Evolutionary conservation across 2,329 filamentous ascomycete genomes (phyloP).

Genomic region (Malbranchea zuffiana): DNA sequence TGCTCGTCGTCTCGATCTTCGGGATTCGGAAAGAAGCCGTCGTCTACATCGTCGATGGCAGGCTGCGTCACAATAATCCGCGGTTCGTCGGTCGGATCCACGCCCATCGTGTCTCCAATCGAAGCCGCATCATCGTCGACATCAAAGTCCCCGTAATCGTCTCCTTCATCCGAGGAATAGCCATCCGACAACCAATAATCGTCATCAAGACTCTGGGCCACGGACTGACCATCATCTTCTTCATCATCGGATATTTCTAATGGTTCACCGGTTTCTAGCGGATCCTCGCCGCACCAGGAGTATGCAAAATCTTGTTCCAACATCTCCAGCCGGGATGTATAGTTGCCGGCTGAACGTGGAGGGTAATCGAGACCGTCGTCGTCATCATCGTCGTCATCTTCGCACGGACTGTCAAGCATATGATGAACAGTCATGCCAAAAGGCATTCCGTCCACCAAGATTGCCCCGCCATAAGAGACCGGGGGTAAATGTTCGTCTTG

Average conservation of each 20-base stretch:
- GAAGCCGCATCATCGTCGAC: conserved; percentile 44
- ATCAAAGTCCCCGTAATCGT: conserved; percentile 37
- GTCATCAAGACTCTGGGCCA: conserved; percentile 29
- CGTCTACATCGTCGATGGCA: conserved; percentile 73
- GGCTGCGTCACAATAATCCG: conserved; percentile 81
- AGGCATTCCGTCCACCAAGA: conserved; percentile 71
- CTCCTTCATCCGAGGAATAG: conserved; percentile 43
- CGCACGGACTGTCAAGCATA: conserved; percentile 64
- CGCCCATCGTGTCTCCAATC: conserved; percentile 65
- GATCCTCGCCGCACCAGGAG: conserved; percentile 30
- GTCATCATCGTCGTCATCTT: conserved; percentile 39
- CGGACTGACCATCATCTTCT: conserved; percentile 33
- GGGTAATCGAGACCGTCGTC: conserved; percentile 29
- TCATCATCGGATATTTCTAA: conserved; percentile 46
- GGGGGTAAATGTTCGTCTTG: conserved; percentile 77
- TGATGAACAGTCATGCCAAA: conserved; percentile 97
- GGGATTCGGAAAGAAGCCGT: conserved; percentile 70
- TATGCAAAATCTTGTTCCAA: conserved; percentile 24
- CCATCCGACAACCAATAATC: conserved; percentile 38
- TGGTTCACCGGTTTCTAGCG: conserved; percentile 30
- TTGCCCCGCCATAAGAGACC: conserved; percentile 79
- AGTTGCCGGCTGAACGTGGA: conserved; percentile 35
- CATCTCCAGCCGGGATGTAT: conserved; percentile 19
- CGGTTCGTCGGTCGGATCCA: conserved; percentile 62
- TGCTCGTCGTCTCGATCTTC: conserved; percentile 71